Percentiles rank a stretch among this genome's conserved stretches.
phyloP scores from a whole-genome alignment of 2,329 filamentous ascomycete species.

The Fusarium sp. region DNA sequence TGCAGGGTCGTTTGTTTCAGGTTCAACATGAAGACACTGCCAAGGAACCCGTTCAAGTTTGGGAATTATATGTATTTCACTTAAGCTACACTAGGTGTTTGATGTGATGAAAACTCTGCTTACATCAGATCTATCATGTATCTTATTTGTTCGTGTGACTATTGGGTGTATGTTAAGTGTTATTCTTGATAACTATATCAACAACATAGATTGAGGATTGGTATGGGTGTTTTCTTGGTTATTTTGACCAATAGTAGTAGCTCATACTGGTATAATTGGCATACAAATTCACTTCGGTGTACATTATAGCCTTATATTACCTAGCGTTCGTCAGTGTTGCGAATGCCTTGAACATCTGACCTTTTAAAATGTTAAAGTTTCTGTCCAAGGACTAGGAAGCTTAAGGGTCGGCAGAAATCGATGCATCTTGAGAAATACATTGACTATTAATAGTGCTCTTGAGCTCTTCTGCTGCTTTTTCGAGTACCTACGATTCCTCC shows the following conservation, averaged over 20 bases:
- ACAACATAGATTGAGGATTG: neutral
- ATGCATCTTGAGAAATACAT: neutral
- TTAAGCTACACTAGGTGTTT: neutral
- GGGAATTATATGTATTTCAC: neutral
- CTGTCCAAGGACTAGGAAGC: neutral
- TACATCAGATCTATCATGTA: neutral
- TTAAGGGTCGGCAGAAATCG: neutral
- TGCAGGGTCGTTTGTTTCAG: slow-evolving; percentile 39
- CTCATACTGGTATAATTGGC: neutral
- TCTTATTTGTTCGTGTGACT: neutral
- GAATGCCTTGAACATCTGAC: neutral
- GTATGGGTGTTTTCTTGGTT: neutral
- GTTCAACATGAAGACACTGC: slow-evolving; percentile 36
- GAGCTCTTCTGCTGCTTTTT: neutral
- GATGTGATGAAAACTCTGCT: neutral
- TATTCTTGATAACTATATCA: neutral
- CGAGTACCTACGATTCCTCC: neutral
- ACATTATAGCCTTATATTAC: neutral
- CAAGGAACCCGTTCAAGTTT: neutral
- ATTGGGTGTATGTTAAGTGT: neutral
- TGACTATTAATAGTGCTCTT: no score
- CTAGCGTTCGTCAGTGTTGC: neutral
- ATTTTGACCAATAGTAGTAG: neutral
- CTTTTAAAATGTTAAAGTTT: neutral
- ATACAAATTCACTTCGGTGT: neutral